Percentiles rank a stretch among this genome's conserved stretches.
Conservation (phyloP, 306 rosid genomes). For the Quercus berberidifolia region DNA sequence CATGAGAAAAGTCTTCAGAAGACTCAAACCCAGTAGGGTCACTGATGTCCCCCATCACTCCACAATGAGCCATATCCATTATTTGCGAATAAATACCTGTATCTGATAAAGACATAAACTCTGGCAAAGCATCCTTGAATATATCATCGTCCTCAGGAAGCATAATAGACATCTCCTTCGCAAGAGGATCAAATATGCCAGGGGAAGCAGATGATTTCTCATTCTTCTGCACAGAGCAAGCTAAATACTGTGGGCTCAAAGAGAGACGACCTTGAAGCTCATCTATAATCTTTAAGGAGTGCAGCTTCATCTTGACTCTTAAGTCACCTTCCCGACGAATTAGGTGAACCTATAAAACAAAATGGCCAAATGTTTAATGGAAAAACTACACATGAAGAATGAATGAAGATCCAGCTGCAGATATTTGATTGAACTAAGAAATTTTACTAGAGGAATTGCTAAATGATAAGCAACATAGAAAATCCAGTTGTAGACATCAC, state of each 20-base stretch:
- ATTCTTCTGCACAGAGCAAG: constrained; percentile 72
- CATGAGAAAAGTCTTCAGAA: constrained; percentile 49
- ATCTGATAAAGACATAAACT: constrained; percentile 65
- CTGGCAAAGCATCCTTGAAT: constrained; percentile 87
- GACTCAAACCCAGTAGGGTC: constrained; percentile 46
- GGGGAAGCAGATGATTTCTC: constrained; percentile 40
- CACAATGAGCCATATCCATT: constrained; percentile 39
- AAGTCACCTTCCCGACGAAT: constrained; percentile 60
- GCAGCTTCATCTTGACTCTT: constrained; percentile 73
- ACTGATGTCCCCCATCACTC: constrained; percentile 23
- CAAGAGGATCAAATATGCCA: constrained; percentile 35
- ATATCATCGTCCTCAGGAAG: constrained; percentile 69
- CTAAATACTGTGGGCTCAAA: constrained; percentile 62
- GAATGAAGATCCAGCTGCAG: neutral
- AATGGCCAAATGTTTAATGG: constrained; percentile 7
- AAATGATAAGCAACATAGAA: neutral
- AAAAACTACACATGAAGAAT: neutral
- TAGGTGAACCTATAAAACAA: constrained; percentile 61
- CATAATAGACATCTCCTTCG: constrained; percentile 41
- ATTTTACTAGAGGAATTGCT: neutral
- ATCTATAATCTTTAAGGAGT: constrained; percentile 84
- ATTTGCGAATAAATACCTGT: constrained; percentile 41
- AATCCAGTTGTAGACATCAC: neutral
- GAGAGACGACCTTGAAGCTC: constrained; percentile 81
- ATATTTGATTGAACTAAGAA: neutral